Evolutionary conservation across 2,329 filamentous ascomycete genomes (phyloP).

Genomic region (Sclerotinia sclerotiorum): DNA sequence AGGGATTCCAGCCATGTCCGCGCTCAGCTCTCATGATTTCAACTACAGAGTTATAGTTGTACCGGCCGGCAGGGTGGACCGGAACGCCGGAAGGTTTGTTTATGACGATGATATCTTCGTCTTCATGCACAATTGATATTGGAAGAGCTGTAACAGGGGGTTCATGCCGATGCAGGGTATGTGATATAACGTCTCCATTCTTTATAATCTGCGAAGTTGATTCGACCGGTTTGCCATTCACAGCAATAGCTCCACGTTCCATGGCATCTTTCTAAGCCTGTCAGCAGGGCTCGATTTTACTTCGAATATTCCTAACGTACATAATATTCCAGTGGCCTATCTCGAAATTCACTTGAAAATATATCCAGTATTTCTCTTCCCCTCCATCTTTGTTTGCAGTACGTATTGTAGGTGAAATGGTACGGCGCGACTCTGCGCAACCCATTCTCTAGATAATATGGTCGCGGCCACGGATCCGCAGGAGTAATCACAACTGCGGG

Average conservation of each 20-base stretch:
- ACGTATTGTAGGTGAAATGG: conserved; percentile 91
- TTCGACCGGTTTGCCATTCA: conserved; percentile 73
- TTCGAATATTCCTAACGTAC: conserved; percentile 46
- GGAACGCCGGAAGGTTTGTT: conserved; percentile 95
- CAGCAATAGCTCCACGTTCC: conserved; percentile 70
- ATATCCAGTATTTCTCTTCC: conserved; percentile 79
- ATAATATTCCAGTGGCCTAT: conserved; percentile 85
- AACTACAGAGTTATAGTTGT: conserved; percentile 91
- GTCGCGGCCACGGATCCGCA: conserved; percentile 58
- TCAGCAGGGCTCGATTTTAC: conserved; percentile 31
- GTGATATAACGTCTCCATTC: conserved; percentile 89
- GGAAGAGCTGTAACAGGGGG: conserved; percentile 82
- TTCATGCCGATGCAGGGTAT: conserved; percentile 93
- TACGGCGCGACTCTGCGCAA: conserved; percentile 84
- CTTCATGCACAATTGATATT: conserved; percentile 83
- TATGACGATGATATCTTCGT: conserved; percentile 91
- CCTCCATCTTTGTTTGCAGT: conserved; percentile 91
- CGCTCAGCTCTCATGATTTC: conserved; percentile 87
- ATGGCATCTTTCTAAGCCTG: conserved; percentile 66
- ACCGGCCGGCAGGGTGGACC: conserved; percentile 91
- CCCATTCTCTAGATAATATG: conserved; percentile 82
- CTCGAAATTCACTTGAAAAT: conserved; percentile 88
- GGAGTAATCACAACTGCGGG: conserved; percentile 52
- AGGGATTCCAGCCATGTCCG: conserved; percentile 53
- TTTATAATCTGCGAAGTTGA: conserved; percentile 68